Evolutionary conservation across 2,329 filamentous ascomycete species (phyloP).

Genomic region (Sporothrix curviconia): DNA sequence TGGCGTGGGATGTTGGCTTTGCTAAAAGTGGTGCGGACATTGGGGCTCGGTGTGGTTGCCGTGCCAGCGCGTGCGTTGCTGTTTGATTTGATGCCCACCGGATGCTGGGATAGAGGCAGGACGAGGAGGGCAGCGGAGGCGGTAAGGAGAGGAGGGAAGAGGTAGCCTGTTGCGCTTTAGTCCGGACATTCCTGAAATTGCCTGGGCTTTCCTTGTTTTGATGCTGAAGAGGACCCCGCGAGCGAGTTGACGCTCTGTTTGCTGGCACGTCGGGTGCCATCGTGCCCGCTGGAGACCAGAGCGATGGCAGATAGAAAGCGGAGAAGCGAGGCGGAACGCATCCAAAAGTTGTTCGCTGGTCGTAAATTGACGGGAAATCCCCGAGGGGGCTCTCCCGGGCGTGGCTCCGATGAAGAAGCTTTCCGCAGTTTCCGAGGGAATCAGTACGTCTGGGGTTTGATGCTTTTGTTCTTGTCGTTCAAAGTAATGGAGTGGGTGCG

Average conservation of each 20-base stretch:
- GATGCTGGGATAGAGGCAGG: slow-evolving; percentile 1
- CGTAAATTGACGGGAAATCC: too few relatives aligned
- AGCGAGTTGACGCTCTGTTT: slow-evolving; percentile 11
- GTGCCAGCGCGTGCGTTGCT: slow-evolving; percentile 7
- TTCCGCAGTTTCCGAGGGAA: too few relatives aligned
- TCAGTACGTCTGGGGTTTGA: too few relatives aligned
- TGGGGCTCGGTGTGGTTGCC: slow-evolving; percentile 16
- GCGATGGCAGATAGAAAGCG: not conserved
- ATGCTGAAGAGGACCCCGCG: not conserved
- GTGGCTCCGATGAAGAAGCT: too few relatives aligned
- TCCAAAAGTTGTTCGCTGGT: too few relatives aligned
- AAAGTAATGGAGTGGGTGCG: too few relatives aligned
- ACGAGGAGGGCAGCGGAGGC: not conserved
- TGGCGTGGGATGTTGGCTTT: not conserved
- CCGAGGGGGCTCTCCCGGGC: too few relatives aligned
- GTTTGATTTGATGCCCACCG: not conserved
- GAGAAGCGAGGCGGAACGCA: not conserved
- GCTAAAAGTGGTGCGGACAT: not conserved
- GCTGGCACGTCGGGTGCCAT: slow-evolving; percentile 16
- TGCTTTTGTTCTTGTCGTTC: too few relatives aligned
- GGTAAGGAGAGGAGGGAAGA: too few relatives aligned
- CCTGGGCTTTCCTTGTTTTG: not conserved
- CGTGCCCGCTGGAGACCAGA: not conserved
- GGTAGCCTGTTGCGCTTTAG: too few relatives aligned
- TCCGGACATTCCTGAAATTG: not conserved